phyloP scores from a whole-genome alignment of 805 yeast species.

The Candida qinlingensis region DNA sequence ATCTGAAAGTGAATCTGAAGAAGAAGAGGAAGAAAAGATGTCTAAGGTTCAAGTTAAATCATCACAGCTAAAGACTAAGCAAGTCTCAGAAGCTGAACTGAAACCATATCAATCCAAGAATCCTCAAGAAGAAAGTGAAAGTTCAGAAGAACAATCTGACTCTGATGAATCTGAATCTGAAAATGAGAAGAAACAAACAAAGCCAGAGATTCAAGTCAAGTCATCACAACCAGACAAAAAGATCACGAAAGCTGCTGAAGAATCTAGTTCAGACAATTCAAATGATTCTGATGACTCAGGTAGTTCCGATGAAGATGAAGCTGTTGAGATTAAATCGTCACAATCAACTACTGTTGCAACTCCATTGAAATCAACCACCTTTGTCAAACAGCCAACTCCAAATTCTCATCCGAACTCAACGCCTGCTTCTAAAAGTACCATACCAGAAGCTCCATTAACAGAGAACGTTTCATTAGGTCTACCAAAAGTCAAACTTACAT shows the following conservation, averaged over 20 bases:
- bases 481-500: constrained; percentile 1
- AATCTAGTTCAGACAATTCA: background rate
- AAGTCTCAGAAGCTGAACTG: no score
- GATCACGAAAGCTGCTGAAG: background rate
- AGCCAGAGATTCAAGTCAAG: constrained; percentile 2
- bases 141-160: background rate
- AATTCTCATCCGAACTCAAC: background rate
- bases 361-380: background rate
- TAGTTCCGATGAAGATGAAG: background rate
- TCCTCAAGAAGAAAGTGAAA: no score
- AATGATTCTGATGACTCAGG: background rate
- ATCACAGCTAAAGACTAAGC: no score
- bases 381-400: background rate
- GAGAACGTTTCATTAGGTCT: background rate
- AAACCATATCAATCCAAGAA: no score
- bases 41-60: background rate
- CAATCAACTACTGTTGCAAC: background rate
- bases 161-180: background rate
- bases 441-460: background rate
- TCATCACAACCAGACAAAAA: constrained; percentile 1
- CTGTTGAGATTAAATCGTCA: background rate
- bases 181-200: no score
- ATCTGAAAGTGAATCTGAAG: background rate
- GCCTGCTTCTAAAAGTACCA: background rate
- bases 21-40: background rate